A percentile compares a stretch with the other conserved stretches of the same genome.
Evolutionary conservation across 768 basidiomycete species (phyloP).

Genomic region (Boletus edulis): DNA sequence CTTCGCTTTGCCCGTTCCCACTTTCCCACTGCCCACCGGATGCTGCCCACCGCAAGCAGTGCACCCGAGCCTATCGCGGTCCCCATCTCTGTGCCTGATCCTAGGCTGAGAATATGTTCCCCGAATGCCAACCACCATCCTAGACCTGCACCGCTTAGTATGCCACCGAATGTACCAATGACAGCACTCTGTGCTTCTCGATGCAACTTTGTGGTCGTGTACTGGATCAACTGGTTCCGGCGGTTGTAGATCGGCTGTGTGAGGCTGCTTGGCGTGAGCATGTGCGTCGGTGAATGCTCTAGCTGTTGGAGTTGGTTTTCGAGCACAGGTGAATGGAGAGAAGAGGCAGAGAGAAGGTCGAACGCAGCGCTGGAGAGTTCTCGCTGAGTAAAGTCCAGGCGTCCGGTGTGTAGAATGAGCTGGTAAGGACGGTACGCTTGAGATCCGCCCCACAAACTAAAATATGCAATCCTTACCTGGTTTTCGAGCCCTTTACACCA

Average conservation of each 20-base stretch:
- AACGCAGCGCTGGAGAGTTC: slow-evolving; percentile 41
- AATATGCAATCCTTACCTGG: slow-evolving; percentile 35
- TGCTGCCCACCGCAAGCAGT: slow-evolving; percentile 44
- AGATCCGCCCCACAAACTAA: neutral
- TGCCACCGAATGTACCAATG: slow-evolving; percentile 47
- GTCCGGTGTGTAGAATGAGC: slow-evolving; percentile 66
- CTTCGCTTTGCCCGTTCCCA: slow-evolving; percentile 67
- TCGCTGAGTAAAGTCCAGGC: slow-evolving; percentile 47
- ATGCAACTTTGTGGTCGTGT: slow-evolving; percentile 60
- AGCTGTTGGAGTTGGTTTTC: slow-evolving; percentile 58
- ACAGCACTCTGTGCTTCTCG: slow-evolving; percentile 59
- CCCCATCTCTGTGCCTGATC: slow-evolving; percentile 43
- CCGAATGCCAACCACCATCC: slow-evolving; percentile 53
- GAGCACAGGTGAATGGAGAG: slow-evolving; percentile 53
- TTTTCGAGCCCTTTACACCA: slow-evolving; percentile 50
- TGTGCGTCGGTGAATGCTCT: slow-evolving; percentile 42
- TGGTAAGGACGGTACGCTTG: slow-evolving; percentile 23
- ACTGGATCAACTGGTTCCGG: slow-evolving; percentile 48
- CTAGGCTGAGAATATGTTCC: slow-evolving; percentile 38
- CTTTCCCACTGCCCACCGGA: slow-evolving; percentile 61
- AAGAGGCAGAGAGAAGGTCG: slow-evolving; percentile 35
- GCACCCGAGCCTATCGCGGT: slow-evolving; percentile 62
- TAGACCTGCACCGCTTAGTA: slow-evolving; percentile 48
- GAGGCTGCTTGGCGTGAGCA: slow-evolving; percentile 45
- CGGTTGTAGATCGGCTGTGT: slow-evolving; percentile 51